Evolutionary conservation across 2,329 filamentous ascomycete species (phyloP).

Genomic region (Diaporthe ilicicola): DNA sequence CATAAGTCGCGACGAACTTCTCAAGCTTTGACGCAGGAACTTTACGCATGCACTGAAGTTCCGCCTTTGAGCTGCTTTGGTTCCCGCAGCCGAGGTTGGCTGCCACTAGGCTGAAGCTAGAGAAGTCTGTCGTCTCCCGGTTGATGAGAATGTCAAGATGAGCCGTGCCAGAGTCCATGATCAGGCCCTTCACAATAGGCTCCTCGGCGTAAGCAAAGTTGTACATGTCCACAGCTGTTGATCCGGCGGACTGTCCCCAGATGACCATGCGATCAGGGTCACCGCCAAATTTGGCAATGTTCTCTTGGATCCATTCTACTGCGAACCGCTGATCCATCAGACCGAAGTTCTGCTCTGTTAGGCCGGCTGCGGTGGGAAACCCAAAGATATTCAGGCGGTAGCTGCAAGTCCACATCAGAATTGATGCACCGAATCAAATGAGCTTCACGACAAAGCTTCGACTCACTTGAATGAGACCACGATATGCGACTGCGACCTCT

Average conservation of each 20-base stretch:
- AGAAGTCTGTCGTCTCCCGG: conserved; percentile 31
- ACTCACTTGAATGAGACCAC: conserved; percentile 25
- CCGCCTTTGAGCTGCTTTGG: conserved; percentile 41
- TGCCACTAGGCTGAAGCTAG: conserved; percentile 51
- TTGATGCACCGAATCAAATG: too few species aligned
- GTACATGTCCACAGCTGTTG: conserved; percentile 48
- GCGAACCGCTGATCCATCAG: conserved; percentile 62
- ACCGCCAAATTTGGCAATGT: conserved; percentile 61
- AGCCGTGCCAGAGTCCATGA: conserved; percentile 49
- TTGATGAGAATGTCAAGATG: conserved; percentile 24
- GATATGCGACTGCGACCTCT: conserved; percentile 46
- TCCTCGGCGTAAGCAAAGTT: conserved; percentile 52
- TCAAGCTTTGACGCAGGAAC: conserved; percentile 45
- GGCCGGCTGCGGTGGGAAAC: conserved; percentile 42
- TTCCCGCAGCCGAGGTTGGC: conserved; percentile 47
- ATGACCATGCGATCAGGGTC: conserved; percentile 53
- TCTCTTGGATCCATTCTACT: conserved; percentile 59
- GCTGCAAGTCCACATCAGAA: conserved; percentile 31
- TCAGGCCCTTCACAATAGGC: conserved; percentile 50
- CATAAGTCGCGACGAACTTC: conserved; percentile 42
- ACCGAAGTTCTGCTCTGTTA: conserved; percentile 53
- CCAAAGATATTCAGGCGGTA: conserved; percentile 44
- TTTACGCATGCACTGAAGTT: conserved; percentile 48
- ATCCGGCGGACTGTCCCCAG: conserved; percentile 59
- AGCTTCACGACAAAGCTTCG: too few species aligned